Evolutionary conservation across 176 grass and related monocot species (phyloP).

Genomic region (Microstegium vimineum): DNA sequence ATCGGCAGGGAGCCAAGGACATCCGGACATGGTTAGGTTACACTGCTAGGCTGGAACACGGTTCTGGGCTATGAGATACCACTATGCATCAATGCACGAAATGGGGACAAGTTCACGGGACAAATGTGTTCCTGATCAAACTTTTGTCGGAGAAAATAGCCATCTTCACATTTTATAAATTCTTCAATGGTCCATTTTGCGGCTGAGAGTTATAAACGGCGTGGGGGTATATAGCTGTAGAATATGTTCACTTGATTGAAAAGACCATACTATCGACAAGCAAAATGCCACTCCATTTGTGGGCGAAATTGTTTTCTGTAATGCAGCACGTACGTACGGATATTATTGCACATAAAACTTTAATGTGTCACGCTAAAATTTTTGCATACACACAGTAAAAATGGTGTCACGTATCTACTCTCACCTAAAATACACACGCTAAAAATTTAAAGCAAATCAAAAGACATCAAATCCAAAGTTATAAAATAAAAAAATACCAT

Average conservation of each 20-base stretch:
- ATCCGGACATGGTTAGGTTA: not conserved
- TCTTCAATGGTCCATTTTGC: slow-evolving; percentile 18
- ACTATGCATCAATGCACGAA: slow-evolving; percentile 28
- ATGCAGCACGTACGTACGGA: not conserved
- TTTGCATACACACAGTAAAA: too few relatives aligned
- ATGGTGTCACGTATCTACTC: too few relatives aligned
- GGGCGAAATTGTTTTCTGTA: not conserved
- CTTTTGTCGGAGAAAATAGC: slow-evolving; percentile 36
- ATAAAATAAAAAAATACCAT: too few relatives aligned
- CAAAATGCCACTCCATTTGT: slow-evolving; percentile 1
- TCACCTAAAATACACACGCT: too few relatives aligned
- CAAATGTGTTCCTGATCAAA: slow-evolving; percentile 20
- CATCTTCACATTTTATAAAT: slow-evolving; percentile 3
- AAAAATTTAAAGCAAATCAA: too few relatives aligned
- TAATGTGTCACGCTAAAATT: too few relatives aligned
- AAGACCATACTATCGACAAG: slow-evolving; percentile 15
- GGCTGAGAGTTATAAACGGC: not conserved
- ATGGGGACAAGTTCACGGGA: slow-evolving; percentile 26
- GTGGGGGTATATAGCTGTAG: slow-evolving; percentile 4
- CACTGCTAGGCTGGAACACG: slow-evolving; percentile 39
- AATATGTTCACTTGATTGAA: slow-evolving; percentile 41
- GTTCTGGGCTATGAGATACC: slow-evolving; percentile 42
- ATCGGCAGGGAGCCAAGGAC: not conserved
- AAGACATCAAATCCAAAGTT: too few relatives aligned
- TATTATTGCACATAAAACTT: too few relatives aligned